Percentiles rank a stretch among this genome's conserved stretches.
Conservation (phyloP, 441 rosid genomes). For the Pelargonium australe region DNA sequence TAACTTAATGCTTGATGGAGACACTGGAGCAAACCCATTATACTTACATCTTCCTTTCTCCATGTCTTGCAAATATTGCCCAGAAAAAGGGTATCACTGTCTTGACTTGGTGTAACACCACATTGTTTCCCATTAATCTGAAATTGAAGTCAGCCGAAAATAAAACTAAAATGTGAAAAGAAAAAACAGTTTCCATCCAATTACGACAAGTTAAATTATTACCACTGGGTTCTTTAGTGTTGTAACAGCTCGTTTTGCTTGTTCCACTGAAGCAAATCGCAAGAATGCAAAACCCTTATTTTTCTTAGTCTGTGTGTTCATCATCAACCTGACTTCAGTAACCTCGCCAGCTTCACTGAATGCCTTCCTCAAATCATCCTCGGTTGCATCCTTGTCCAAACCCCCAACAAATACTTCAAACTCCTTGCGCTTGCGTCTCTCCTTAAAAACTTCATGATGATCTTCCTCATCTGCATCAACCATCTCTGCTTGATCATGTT, state of each 20-base stretch:
- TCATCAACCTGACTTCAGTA: conserved; percentile 76
- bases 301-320: conserved; percentile 83
- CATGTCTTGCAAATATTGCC: conserved; percentile 94
- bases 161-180: conserved; percentile 24
- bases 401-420: conserved; percentile 94
- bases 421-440: conserved; percentile 93
- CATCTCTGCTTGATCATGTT: conserved; percentile 41
- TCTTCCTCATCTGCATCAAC: conserved; percentile 66
- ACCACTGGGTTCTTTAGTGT: conserved; percentile 91
- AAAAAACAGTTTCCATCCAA: conserved; percentile 27
- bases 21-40: conserved; percentile 23
- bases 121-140: conserved; percentile 96
- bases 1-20: conserved; percentile 17
- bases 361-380: conserved; percentile 72
- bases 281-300: conserved; percentile 95
- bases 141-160: conserved; percentile 41
- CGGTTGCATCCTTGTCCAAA: conserved; percentile 76
- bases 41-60: conserved; percentile 93
- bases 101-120: conserved; percentile 90
- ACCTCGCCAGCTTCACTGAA: conserved; percentile 78
- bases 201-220: conserved; percentile 33
- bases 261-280: conserved; percentile 85
- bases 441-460: conserved; percentile 63
- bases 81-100: conserved; percentile 87
- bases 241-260: conserved; percentile 77